Base-by-base conservation (phyloP, 495 filamentous ascomycete species). In the Penicillium taxi region DNA sequence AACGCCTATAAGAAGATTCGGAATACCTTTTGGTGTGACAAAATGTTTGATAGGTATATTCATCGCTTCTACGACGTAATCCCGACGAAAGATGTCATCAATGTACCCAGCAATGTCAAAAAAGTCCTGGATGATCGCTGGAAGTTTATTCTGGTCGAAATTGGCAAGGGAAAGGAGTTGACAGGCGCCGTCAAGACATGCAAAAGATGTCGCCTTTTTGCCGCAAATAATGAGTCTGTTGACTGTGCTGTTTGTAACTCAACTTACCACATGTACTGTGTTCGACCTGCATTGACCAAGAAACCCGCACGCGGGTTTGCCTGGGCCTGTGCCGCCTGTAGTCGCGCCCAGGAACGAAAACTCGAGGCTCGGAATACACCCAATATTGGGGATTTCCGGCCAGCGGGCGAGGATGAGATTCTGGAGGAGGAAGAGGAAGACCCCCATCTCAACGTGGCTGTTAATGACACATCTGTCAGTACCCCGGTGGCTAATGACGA, bases 251-350 rank as follows among this genome's bases (percentile, higher is more conserved):
- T 94, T 36, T 99, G 91, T 60, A 75, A 77, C 47, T 78, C 87
- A 50, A 96, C 90, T 6, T 99, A 96, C 65, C 91, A 99, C 64
- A 96, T 99, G 91, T 84, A 84, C 53, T 99, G 91, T 55, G 93
- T 99, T 30, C 83, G 82, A 37, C 91, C 91, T 21, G 86, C 85
- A 24, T 58, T 99, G 40, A 77, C 87, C 25, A 96, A 96, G 59
- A 99, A 99, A 63, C 91, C 91, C 13, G 94, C 91, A 29, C 81
- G 91, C 59, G 91, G 91, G 25, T 99, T 99, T 66, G 91, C 86
- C 6, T 99, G 91, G 91, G 84, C 91, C 11, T 99, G 91, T 60
- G 91, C 84, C 16, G 82, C 91, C 37, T 99, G 91, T 62, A 94
- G 86, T 55, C 82, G 88, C 47, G 87, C 84, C 16, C 89, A 94